These are phyloP conservation scores for Saccharomycopsis fibuligera DNA, from an alignment of 805 yeast genomes.

Conservation along the genomic window DNA sequence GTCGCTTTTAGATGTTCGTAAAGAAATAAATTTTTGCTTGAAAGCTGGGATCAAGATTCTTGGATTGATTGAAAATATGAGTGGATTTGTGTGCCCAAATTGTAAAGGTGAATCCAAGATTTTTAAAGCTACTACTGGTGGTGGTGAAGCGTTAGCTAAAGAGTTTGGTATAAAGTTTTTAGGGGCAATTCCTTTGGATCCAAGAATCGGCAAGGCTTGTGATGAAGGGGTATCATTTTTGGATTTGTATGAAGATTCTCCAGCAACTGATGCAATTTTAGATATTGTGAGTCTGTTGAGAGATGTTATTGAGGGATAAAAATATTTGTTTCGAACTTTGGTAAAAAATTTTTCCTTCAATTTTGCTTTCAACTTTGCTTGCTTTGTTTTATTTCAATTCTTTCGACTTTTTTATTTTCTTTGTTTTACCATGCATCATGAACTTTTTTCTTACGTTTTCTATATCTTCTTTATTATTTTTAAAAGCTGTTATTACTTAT, in stretches of 20 bases:
- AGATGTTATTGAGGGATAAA: constrained; percentile 29
- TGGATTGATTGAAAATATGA: constrained; percentile 96
- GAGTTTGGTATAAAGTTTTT: constrained; percentile 74
- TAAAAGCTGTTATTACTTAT: no score
- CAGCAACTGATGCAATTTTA: constrained; percentile 81
- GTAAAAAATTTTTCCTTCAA: neutral
- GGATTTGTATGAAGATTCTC: constrained; percentile 83
- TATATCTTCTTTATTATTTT: neutral
- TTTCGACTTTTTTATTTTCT: neutral
- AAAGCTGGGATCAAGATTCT: constrained; percentile 82
- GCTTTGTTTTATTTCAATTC: neutral
- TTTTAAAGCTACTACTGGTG: constrained; percentile 95
- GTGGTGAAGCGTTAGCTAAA: constrained; percentile 77
- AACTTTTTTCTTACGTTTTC: neutral
- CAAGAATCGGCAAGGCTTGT: constrained; percentile 84
- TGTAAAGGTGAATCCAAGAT: constrained; percentile 88
- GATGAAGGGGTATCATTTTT: constrained; percentile 82
- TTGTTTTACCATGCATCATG: neutral
- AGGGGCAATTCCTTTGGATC: constrained; percentile 94
- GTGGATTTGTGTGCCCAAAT: constrained; percentile 95
- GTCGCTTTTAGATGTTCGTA: constrained; percentile 87
- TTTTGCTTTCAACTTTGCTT: no score
- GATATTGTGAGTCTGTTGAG: constrained; percentile 72
- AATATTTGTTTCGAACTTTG: no score
- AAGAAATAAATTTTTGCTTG: constrained; percentile 89